Conservation (phyloP, 257 asterid species). For the Ajuga chamaepitys region DNA sequence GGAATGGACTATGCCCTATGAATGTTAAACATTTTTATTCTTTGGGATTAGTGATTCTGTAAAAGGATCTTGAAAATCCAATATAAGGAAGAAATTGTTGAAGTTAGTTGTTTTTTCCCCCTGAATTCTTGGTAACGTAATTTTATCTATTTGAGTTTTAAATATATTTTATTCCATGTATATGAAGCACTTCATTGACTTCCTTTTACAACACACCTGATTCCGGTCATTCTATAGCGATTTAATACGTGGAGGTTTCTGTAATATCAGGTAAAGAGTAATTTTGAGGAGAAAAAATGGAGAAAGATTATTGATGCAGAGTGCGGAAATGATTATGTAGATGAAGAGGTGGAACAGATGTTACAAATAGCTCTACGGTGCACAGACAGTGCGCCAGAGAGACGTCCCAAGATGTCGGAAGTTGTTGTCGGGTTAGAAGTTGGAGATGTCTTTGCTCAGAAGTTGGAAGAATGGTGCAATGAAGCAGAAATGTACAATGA, state of each 20-base stretch:
- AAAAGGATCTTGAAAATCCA: too few relatives aligned
- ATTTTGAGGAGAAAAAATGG: neutral
- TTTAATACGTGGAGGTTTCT: neutral
- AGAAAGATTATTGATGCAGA: neutral
- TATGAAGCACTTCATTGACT: too few relatives aligned
- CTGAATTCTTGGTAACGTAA: too few relatives aligned
- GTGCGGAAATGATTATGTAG: neutral
- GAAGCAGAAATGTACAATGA: neutral
- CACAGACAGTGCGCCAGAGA: neutral
- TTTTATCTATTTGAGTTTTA: too few relatives aligned
- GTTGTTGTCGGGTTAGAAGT: neutral
- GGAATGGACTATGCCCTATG: too few relatives aligned
- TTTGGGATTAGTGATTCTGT: too few relatives aligned
- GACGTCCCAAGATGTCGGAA: slow-evolving; percentile 2
- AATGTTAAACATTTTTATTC: too few relatives aligned
- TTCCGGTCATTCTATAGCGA: neutral
- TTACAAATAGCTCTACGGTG: neutral
- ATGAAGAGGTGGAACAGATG: neutral
- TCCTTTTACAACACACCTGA: too few relatives aligned
- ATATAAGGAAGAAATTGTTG: too few relatives aligned
- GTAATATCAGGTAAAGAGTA: neutral
- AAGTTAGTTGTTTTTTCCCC: too few relatives aligned
- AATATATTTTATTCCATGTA: too few relatives aligned
- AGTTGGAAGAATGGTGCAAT: neutral
- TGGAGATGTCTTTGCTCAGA: neutral